Evolutionary conservation across 257 asterid species (phyloP), one percentile per base, ranked within the genome.

Genomic region (Scutellaria baicalensis): DNA sequence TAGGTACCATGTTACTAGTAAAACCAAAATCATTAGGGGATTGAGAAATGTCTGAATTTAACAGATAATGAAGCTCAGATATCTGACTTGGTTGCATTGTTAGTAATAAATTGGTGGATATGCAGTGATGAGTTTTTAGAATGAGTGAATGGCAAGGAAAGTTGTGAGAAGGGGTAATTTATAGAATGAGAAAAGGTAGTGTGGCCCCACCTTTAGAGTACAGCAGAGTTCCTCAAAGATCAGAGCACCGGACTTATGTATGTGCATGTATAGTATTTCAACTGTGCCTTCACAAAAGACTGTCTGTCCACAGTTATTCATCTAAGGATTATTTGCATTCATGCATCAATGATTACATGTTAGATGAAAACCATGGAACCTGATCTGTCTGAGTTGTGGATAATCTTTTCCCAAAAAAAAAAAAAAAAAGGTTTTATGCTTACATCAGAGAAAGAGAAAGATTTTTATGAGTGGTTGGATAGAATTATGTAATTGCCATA

Each of bases 81-180:
- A 71, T 77, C 35, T 88, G 86, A 69, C 57, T 72, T 45, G 84
- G 75, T 65, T 86, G 90, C 98, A 89, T 92, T 85, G 63, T 42
- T 1, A 80, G 54, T 54, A 14, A 8, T 38, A 36, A 38, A 42
- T 17, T 21, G 54, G 10, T 55, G n/a, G 68, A 62, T 54, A 33
- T 58, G 49, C 40, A 38, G 40, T 40, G 74, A 55, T 58, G 44
- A 59, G 54, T 55, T 55, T 16, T 55, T 55, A 66, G 63, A 50
- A 27, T 40, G 56, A 56, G 67, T 47, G 52, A 78, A 75, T 80
- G 81, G 75, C 80, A 70, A 63, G 80, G 73, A 52, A 56, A 65
- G 57, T 62, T 69, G 59, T 71, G 83, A 61, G 78, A 48, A 72
- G 70, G 73, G 80, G 75, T 80, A 51, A 83, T 83, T 88, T 92